Evolutionary conservation across 805 yeast species (phyloP), one percentile per base, ranked within the genome.

Genomic region (Diddensiella caesifluorescens): DNA sequence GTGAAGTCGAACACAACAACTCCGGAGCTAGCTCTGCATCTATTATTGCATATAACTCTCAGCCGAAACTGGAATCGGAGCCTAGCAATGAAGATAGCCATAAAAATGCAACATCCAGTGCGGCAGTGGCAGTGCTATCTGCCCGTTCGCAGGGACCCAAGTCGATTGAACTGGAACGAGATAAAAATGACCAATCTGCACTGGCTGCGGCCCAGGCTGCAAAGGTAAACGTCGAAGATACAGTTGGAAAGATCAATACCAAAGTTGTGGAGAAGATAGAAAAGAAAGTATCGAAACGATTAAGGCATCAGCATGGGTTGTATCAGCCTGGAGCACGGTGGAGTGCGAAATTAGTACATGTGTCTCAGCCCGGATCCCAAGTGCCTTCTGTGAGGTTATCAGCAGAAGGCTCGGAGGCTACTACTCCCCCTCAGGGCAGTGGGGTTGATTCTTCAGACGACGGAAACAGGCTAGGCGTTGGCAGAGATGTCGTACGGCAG

Each of bases 201-300:
- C 44, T 44, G 19, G 52, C 52, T 16, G 52, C 52, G 23, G 52
- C 52, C 2, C 21, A 47, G 15, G 52, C 52, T 5, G 52, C 52
- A 2, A 27, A 42, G 21, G n/a, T 40, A 2, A 44, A 41, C 21
- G 52, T 43, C 5, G 49, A 35, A 15, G 51, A 45, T 30, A 38
- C 48, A 6, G 44, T 48, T 15, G 51, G 42, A 9, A 45, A 38
- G 31, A 45, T 48, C 15, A 39, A 45, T 38, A 48, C 22, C 31
- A 35, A 40, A 10, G 38, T 42, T 31, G 25, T 20, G 10, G n/a
- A 39, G 23, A 30, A 25, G 36, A 22, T 26, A 19, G 39, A 41
- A 15, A 25, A 26, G 25, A 13, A 25, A 33, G 18, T 20, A 18
- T 3, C 29, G 41, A 30, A 26, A 29, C 38, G 38, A 12, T 39